A percentile compares a stretch with the other conserved stretches of the same genome.
Conservation (phyloP, 2,329 filamentous ascomycete genomes). For the Hirsutella minnesotensis region DNA sequence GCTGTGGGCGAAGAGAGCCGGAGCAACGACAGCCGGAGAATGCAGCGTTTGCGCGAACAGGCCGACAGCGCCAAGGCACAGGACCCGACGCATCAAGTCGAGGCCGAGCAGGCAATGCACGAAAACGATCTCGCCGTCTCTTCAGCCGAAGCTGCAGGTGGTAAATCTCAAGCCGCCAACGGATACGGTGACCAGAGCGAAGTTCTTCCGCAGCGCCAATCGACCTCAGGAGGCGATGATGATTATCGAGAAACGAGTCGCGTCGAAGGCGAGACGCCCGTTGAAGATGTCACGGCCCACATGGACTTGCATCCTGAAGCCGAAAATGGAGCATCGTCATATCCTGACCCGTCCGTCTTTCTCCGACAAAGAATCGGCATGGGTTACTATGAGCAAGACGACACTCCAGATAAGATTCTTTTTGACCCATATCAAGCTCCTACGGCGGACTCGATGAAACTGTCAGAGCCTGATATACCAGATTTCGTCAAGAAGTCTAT, state of each 20-base stretch:
- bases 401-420: slow-evolving; percentile 43
- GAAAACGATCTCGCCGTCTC: slow-evolving; percentile 4
- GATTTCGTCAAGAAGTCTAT: slow-evolving; percentile 44
- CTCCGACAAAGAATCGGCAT: slow-evolving; percentile 41
- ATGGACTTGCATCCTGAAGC: slow-evolving; percentile 13
- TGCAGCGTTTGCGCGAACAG: slow-evolving; percentile 43
- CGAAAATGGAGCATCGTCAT: slow-evolving; percentile 21
- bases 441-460: slow-evolving; percentile 28
- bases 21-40: slow-evolving; percentile 43
- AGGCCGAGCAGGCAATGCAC: slow-evolving; percentile 12
- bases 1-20: slow-evolving; percentile 45
- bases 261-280: slow-evolving; percentile 3
- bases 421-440: slow-evolving; percentile 48
- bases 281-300: background rate
- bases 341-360: slow-evolving; percentile 37
- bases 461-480: slow-evolving; percentile 34
- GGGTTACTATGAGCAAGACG: slow-evolving; percentile 49
- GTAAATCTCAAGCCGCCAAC: slow-evolving; percentile 3
- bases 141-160: background rate
- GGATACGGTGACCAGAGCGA: slow-evolving; percentile 21
- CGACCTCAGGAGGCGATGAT: slow-evolving; percentile 1
- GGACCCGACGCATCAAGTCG: slow-evolving; percentile 22
- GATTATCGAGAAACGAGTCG: slow-evolving; percentile 2
- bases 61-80: slow-evolving; percentile 46
- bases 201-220: slow-evolving; percentile 13